Percentiles rank a stretch among this genome's conserved stretches.
Conservation (phyloP, 2,329 filamentous ascomycete species). For the Penicillium capsulatum region DNA sequence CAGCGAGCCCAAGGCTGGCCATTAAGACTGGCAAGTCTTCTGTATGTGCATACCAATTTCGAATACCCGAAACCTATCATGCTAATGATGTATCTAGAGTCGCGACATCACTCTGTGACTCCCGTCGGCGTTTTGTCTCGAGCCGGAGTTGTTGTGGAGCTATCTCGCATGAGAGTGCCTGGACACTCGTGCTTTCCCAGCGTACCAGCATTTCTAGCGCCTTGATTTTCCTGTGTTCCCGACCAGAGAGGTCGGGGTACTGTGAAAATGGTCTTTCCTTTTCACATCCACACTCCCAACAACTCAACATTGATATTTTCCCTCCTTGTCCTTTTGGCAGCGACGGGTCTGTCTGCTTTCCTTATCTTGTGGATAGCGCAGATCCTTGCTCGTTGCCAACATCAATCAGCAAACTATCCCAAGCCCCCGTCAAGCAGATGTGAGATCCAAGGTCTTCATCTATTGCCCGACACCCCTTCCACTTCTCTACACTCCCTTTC, state of each 20-base stretch:
- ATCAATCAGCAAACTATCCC: too few species aligned
- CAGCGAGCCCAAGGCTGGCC: constrained; percentile 6
- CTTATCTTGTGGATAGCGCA: too few species aligned
- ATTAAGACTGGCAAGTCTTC: constrained; percentile 7
- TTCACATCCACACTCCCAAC: constrained; percentile 8
- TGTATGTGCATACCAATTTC: too few species aligned
- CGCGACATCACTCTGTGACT: background rate
- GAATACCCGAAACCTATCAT: too few species aligned
- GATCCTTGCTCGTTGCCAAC: too few species aligned
- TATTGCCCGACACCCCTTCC: too few species aligned
- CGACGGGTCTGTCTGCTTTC: too few species aligned
- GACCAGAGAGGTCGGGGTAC: constrained; percentile 9
- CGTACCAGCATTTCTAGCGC: constrained; percentile 13
- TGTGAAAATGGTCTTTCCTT: constrained; percentile 12
- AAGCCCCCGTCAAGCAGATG: too few species aligned
- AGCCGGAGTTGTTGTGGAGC: constrained; percentile 14
- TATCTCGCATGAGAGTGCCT: constrained; percentile 10
- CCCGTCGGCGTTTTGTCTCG: constrained; percentile 4
- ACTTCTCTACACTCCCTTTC: constrained; percentile 4
- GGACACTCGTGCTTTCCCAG: constrained; percentile 15
- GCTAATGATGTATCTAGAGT: too few species aligned
- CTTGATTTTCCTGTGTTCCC: constrained; percentile 13
- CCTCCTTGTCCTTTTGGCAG: too few species aligned
- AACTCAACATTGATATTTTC: too few species aligned
- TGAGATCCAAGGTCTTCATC: too few species aligned